Base-by-base conservation (phyloP, 331 rosid genomes). In the Acacia pycnantha region DNA sequence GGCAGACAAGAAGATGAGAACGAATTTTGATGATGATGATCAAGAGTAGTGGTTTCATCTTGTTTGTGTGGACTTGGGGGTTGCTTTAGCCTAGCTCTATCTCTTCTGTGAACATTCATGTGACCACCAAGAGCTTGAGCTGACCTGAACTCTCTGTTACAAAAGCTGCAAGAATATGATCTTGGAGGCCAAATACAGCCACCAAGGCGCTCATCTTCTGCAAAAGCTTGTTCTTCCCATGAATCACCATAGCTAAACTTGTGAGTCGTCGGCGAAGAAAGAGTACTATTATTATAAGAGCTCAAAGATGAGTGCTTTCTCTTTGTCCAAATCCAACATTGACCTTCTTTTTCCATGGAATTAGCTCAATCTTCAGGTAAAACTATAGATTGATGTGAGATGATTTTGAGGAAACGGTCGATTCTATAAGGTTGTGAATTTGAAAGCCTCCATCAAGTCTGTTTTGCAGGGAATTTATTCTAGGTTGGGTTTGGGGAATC, bases 61-160 rank as follows among this genome's bases (percentile, higher is more conserved):
- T 18, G 11, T 31, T 65, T 82, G 50, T 48, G 87, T 15, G 89
- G 87, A 78, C 80, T 87, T 31, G 88, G 83, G 31, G 91, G 86
- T 56, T 90, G 95, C 68, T 89, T 92, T 41, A 92, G 79, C 68
- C 91, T 88, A 9, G 98, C 97, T 65, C 94, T 92, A 76, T 94
- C 98, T 31, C 97, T 89, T 73, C 95, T 87, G 73, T 94, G 98
- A 27, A 94, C 97, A 81, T 94, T 94, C 98, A 94, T 94, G 31
- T 94, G 98, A 72, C 98, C 97, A 0, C 98, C 97, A 0, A 94
- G 86, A 51, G 98, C 98, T 80, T 94, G 98, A 43, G 98, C 98
- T 12, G 97, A 94, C 46, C 91, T 87, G 82, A 94, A 94, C 74
- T 94, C 95, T 81, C 96, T 89, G 82, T 89, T 75, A 78, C 98